Evolutionary conservation across 495 filamentous ascomycete species (phyloP).

Genomic region (Pseudomonodictys pantanalensis): DNA sequence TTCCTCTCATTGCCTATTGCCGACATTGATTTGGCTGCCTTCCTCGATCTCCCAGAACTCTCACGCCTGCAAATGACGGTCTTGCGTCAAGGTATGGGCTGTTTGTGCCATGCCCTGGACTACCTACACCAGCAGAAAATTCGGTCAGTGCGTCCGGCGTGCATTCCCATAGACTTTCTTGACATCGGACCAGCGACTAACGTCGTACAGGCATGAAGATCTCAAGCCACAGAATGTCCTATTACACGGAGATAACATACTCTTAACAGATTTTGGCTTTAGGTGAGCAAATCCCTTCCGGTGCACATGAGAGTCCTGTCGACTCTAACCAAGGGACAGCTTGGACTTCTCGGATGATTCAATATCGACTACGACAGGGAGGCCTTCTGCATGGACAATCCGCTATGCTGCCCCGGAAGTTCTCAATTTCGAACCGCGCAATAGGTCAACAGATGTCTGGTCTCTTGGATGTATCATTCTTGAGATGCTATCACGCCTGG

Average conservation of each 20-base stretch:
- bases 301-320: not conserved
- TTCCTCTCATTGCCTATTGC: not conserved
- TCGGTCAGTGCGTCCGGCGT: not conserved
- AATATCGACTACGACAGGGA: conserved; percentile 8
- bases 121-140: not conserved
- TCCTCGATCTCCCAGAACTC: not conserved
- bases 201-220: conserved; percentile 15
- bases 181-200: not conserved
- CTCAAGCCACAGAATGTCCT: conserved; percentile 23
- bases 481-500: conserved; percentile 7
- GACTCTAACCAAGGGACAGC: not conserved
- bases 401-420: conserved; percentile 10
- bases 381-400: not conserved
- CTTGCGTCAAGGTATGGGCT: not conserved
- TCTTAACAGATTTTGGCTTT: conserved; percentile 22
- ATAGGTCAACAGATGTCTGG: conserved; percentile 8
- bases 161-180: not conserved
- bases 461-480: conserved; percentile 5
- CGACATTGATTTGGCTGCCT: not conserved
- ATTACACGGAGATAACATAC: conserved; percentile 6
- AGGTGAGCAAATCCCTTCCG: not conserved
- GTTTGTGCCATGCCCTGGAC: not conserved
- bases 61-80: not conserved
- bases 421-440: not conserved
- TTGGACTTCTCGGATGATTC: conserved; percentile 7